Conservation (phyloP, 2,329 filamentous ascomycete genomes). For the Scytalidium lignicola region DNA sequence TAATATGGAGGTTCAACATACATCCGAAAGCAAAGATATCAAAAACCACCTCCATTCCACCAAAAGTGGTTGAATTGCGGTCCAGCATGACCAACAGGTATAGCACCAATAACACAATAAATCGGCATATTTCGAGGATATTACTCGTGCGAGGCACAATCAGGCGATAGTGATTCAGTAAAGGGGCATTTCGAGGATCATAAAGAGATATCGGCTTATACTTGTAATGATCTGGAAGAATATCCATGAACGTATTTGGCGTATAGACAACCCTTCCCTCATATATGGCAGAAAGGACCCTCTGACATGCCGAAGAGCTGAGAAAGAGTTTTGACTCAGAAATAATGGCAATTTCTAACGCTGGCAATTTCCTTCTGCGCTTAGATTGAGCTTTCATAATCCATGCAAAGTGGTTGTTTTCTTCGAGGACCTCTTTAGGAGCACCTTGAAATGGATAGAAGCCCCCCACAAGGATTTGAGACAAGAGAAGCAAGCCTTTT, state of each 20-base stretch:
- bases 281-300: constrained; percentile 79
- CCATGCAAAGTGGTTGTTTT: constrained; percentile 40
- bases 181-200: constrained; percentile 66
- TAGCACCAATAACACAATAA: constrained; percentile 60
- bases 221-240: constrained; percentile 83
- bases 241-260: constrained; percentile 74
- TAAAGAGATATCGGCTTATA: constrained; percentile 77
- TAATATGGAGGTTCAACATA: not conserved
- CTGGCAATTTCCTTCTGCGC: constrained; percentile 52
- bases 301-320: constrained; percentile 72
- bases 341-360: constrained; percentile 77
- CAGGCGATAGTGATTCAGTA: constrained; percentile 80
- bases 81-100: constrained; percentile 70
- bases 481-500: constrained; percentile 65
- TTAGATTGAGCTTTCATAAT: constrained; percentile 37
- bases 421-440: constrained; percentile 57
- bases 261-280: constrained; percentile 77
- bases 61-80: constrained; percentile 53
- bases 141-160: constrained; percentile 77
- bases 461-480: constrained; percentile 75
- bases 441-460: constrained; percentile 85
- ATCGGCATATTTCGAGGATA: constrained; percentile 69
- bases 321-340: constrained; percentile 77
- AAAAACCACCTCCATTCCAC: constrained; percentile 60
- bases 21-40: constrained; percentile 71